Percentiles rank a stretch among this genome's conserved stretches.
phyloP scores from a whole-genome alignment of 176 grass and related monocot genomes.

The Canna indica region DNA sequence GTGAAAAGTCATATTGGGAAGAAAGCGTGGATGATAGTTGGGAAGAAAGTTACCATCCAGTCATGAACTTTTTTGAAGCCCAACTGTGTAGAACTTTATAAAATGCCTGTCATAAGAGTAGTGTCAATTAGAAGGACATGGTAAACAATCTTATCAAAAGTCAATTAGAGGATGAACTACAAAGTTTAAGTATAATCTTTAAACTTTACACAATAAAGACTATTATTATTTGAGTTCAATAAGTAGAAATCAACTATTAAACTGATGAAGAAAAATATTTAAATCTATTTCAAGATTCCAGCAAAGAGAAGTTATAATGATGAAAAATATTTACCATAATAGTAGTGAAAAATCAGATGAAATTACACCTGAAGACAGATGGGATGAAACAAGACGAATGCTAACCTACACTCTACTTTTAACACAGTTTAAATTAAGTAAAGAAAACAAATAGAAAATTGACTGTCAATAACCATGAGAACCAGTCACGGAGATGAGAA shows the following conservation, averaged over 20 bases:
- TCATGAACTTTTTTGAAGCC: slow-evolving; percentile 90
- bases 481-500: no score
- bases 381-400: no score
- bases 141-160: background rate
- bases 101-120: slow-evolving; percentile 36
- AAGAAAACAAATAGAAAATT: no score
- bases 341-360: background rate
- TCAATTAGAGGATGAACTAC: background rate
- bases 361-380: no score
- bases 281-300: background rate
- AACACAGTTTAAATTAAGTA: no score
- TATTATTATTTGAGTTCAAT: background rate
- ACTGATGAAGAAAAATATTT: background rate
- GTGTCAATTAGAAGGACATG: background rate
- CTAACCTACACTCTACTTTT: no score
- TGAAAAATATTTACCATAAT: background rate
- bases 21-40: background rate
- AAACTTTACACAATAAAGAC: background rate
- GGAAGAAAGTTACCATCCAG: slow-evolving; percentile 42
- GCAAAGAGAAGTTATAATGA: no score
- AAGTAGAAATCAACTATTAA: background rate
- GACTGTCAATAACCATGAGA: no score
- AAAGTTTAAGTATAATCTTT: background rate
- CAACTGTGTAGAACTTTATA: slow-evolving; percentile 62
- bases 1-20: background rate